Base-by-base conservation (phyloP, 176 grass and related monocot species). In the Musa acuminata region DNA sequence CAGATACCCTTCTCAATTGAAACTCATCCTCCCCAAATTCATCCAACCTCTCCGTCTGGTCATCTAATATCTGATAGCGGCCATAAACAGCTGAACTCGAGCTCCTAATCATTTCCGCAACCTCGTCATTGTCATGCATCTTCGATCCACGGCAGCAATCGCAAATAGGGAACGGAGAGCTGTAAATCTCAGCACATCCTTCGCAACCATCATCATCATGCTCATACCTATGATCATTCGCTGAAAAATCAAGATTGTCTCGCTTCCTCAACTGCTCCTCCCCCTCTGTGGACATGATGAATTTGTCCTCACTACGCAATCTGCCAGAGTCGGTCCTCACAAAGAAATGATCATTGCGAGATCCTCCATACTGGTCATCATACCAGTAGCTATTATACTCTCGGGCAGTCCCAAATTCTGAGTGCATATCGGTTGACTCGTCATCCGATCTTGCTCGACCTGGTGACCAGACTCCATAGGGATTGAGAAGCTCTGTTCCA, bases 61-160 rank as follows among this genome's bases (percentile, higher is more conserved):
- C 96, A 87, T 92, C 88, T 70, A 89, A 89, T 85, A 99, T 89
- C 71, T 89, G 85, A 77, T 99, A 99, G 68, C 88, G 89, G 55
- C 86, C 91, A 53, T 99, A 95, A 43, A 99, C 76, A 2, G 86
- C 69, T 6, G 79, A 88, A 80, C 73, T 91, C 9, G 96, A 88
- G 63, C 83, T 75, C 54, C 27, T 66, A 10, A 69, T 35, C 26
- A 52, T 60, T 50, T 85, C 55, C 0, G 73, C 60, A 11, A 11
- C 84, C 5, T 86, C 77, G 52, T 23, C 69, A 35, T 27, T 74
- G 24, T 55, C 51, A 53, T 55, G 11, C 29, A 73, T 81, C 69
- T 89, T 91, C 14, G 77, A 26, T 29, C 50, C 84, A 10, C 77
- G 80, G 75, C 96, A 92, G 72, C 86, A 92, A 72, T 86, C 85